Base-by-base conservation (phyloP, 768 basidiomycete species). In the Thelephora aurantiotincta region DNA sequence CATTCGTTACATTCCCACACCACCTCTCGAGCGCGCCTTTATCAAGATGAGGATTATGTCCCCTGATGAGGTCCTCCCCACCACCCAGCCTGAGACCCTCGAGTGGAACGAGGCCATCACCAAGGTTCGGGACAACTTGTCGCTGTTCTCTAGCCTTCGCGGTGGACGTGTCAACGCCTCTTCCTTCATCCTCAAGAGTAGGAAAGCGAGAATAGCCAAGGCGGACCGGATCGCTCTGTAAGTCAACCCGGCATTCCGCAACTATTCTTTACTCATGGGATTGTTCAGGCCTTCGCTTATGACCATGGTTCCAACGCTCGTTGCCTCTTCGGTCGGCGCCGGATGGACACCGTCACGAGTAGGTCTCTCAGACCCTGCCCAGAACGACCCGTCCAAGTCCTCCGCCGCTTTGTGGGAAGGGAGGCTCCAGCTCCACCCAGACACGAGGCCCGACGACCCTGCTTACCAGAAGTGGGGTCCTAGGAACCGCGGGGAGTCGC, bases 121-220 rank as follows among this genome's bases (percentile, higher is more conserved):
- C 37, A 70, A 79, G 47, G 80, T 96, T 34, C 80, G 82, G 48
- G 90, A 97, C 63, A 91, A 96, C 60, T 75, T 99, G 46, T 67
- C 69, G 35, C 83, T 80, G 1, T 97, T 94, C 63, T 66, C 80
- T 2, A 78, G 81, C 47, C 67, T 94, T 43, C 85, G 92, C 46
- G 93, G 94, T 33, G 93, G 80, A n/a, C 82, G 93, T 49, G 63
- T 91, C 42, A 78, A 87, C 33, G 81, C 84, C 4, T 90, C 88
- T 1, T 83, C 82, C 3, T 85, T 92, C 55, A 87, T 93, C 35
- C 69, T 77, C 58, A 88, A 85, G 69, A 86, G 82, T 51, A 76
- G 89, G n/a, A 72, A 73, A 47, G 60, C 73, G 20, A 73, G 65
- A 43, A 62, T 76, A 35, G 67, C 76, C 22, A 68, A 72, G 18